Percentiles rank a stretch among this genome's conserved stretches.
Conservation (phyloP, 495 filamentous ascomycete species). For the Penicillium taxi region DNA sequence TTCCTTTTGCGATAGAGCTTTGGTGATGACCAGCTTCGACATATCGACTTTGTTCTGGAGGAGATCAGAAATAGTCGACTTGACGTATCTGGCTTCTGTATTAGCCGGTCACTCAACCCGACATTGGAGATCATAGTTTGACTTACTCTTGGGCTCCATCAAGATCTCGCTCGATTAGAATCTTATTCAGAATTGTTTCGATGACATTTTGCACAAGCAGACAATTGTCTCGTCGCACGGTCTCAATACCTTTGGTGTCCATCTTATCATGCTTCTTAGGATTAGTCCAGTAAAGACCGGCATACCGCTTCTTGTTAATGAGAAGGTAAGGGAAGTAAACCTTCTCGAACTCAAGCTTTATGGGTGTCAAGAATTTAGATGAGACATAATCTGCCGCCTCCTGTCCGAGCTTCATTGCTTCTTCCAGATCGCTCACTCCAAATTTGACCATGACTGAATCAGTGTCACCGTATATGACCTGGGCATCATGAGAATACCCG, state of each 20-base stretch:
- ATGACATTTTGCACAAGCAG: conserved; percentile 92
- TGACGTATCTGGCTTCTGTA: conserved; percentile 68
- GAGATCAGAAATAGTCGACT: conserved; percentile 88
- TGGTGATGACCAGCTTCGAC: conserved; percentile 98
- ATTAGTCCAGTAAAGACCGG: conserved; percentile 93
- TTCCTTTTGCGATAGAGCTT: conserved; percentile 76
- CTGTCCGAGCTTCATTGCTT: conserved; percentile 88
- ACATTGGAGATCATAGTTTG: background rate
- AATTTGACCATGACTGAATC: conserved; percentile 99
- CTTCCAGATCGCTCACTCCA: conserved; percentile 70
- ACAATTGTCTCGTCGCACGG: conserved; percentile 94
- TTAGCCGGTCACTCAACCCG: too few species aligned
- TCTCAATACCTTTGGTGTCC: conserved; percentile 99
- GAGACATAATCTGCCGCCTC: conserved; percentile 86
- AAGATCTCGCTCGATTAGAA: conserved; percentile 86
- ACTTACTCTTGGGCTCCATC: conserved; percentile 87
- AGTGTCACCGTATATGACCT: conserved; percentile 98
- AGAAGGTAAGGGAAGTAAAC: conserved; percentile 97
- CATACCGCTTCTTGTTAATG: conserved; percentile 99
- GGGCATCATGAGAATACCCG: conserved; percentile 85
- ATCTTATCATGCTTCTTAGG: conserved; percentile 97
- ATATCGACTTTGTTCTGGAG: conserved; percentile 98
- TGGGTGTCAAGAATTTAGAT: conserved; percentile 84
- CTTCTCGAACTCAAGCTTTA: conserved; percentile 99
- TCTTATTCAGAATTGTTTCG: conserved; percentile 90